Evolutionary conservation across 768 basidiomycete species (phyloP).

Genomic region (Phylloporus scabripes): DNA sequence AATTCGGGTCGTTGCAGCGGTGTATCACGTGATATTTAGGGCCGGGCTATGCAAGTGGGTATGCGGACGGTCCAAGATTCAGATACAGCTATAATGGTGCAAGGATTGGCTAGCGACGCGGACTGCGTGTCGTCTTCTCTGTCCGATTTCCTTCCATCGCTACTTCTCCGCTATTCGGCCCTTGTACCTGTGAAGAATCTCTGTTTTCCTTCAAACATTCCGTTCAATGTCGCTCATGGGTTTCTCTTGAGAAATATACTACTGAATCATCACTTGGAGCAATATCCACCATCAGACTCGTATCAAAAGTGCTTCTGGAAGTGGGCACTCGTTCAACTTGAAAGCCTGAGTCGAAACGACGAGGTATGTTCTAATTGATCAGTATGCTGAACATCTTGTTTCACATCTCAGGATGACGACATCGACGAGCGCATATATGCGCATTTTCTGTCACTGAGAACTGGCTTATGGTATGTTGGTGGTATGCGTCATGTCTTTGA

Average conservation of each 20-base stretch:
- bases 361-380: conserved; percentile 37
- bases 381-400: neutral
- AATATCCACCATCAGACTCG: conserved; percentile 56
- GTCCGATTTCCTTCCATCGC: conserved; percentile 30
- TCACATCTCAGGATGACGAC: conserved; percentile 45
- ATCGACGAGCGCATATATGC: conserved; percentile 64
- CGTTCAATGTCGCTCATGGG: conserved; percentile 41
- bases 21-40: conserved; percentile 25
- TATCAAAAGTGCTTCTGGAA: conserved; percentile 74
- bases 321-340: conserved; percentile 54
- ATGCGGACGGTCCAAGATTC: too few species aligned
- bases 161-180: conserved; percentile 50
- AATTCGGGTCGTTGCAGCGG: conserved; percentile 8
- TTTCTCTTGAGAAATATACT: conserved; percentile 53
- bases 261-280: conserved; percentile 44
- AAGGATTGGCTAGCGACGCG: neutral
- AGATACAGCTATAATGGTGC: neutral
- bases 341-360: conserved; percentile 33
- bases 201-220: conserved; percentile 35
- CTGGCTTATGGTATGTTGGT: conserved; percentile 29
- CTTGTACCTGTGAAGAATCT: conserved; percentile 43
- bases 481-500: conserved; percentile 8
- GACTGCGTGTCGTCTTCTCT: neutral
- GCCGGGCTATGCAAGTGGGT: too few species aligned
- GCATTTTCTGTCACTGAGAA: conserved; percentile 46